Percentiles rank a stretch among this genome's conserved stretches.
phyloP scores from a whole-genome alignment of 2,329 filamentous ascomycete species.

The Scedosporium aurantiacum region DNA sequence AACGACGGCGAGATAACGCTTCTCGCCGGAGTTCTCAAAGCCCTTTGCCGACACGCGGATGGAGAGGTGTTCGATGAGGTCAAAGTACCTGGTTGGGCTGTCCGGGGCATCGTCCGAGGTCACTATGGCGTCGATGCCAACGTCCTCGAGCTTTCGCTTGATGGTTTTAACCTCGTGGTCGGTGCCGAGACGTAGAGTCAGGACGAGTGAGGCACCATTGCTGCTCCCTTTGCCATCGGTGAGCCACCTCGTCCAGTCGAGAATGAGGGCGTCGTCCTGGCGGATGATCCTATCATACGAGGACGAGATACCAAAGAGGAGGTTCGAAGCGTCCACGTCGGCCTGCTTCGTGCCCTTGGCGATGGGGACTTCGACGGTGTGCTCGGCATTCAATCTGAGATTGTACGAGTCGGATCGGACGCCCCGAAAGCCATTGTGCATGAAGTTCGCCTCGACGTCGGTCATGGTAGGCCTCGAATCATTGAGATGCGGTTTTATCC shows the following conservation, averaged over 20 bases:
- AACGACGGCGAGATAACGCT: slow-evolving; percentile 31
- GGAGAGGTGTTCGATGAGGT: slow-evolving; percentile 24
- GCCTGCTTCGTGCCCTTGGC: slow-evolving; percentile 18
- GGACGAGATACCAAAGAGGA: slow-evolving; percentile 19
- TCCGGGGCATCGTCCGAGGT: slow-evolving; percentile 20
- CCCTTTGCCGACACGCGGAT: slow-evolving; percentile 22
- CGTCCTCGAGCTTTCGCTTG: slow-evolving; percentile 18
- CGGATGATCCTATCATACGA: slow-evolving; percentile 28
- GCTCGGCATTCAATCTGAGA: slow-evolving; percentile 17
- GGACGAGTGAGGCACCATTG: slow-evolving; percentile 31
- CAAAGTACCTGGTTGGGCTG: slow-evolving; percentile 23
- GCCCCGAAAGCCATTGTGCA: slow-evolving; percentile 17
- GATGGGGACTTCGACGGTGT: slow-evolving; percentile 22
- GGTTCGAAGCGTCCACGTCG: slow-evolving; percentile 25
- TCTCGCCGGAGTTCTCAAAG: slow-evolving; percentile 14
- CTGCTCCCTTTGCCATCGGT: slow-evolving; percentile 27
- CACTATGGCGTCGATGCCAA: slow-evolving; percentile 29
- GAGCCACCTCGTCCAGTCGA: slow-evolving; percentile 34
- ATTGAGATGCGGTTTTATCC: slow-evolving; percentile 4
- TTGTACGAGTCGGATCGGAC: slow-evolving; percentile 16
- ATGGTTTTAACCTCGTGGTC: slow-evolving; percentile 21
- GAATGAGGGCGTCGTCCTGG: slow-evolving; percentile 26
- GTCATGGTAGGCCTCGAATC: slow-evolving; percentile 16
- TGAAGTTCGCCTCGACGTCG: slow-evolving; percentile 20
- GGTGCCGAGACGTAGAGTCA: slow-evolving; percentile 28